Evolutionary conservation across 768 basidiomycete genomes (phyloP).

Genomic region (Kwoniella heveanensis): DNA sequence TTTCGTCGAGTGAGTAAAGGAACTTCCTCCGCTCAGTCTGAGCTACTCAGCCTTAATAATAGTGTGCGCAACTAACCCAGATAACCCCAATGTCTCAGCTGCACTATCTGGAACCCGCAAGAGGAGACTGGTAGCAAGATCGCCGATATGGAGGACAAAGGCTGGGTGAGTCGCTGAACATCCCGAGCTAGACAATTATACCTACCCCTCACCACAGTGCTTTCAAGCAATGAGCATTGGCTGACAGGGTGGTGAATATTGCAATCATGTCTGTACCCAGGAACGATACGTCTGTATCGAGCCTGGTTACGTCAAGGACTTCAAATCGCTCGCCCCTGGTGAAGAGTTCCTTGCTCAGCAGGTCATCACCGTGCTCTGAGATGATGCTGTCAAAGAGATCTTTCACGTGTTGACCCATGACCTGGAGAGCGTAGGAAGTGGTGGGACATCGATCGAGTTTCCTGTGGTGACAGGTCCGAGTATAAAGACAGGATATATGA

Average conservation of each 20-base stretch:
- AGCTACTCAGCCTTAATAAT: constrained; percentile 66
- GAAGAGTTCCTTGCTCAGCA: constrained; percentile 78
- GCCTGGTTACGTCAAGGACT: constrained; percentile 80
- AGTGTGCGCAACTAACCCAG: background rate
- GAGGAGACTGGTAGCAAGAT: constrained; percentile 69
- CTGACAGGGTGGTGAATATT: background rate
- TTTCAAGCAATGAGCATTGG: no score
- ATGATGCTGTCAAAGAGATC: background rate
- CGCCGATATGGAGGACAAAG: constrained; percentile 83
- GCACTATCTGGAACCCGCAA: constrained; percentile 92
- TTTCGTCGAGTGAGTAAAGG: constrained; percentile 49
- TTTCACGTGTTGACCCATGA: background rate
- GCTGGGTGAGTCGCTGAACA: constrained; percentile 81
- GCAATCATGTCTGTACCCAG: constrained; percentile 61
- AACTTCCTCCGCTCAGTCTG: background rate
- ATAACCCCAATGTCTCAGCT: constrained; percentile 22
- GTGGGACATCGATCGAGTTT: background rate
- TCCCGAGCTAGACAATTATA: no score
- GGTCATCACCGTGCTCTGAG: constrained; percentile 58
- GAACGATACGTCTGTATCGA: constrained; percentile 86
- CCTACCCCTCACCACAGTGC: no score
- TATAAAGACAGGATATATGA: background rate
- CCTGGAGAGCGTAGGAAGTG: background rate
- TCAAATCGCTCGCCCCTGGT: constrained; percentile 65
- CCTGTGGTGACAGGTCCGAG: background rate